A percentile compares a stretch with the other conserved stretches of the same genome.
These are phyloP conservation scores for Acaromyces ingoldii DNA, from an alignment of 1,284 basidiomycete genomes.

Conservation along the genomic window DNA sequence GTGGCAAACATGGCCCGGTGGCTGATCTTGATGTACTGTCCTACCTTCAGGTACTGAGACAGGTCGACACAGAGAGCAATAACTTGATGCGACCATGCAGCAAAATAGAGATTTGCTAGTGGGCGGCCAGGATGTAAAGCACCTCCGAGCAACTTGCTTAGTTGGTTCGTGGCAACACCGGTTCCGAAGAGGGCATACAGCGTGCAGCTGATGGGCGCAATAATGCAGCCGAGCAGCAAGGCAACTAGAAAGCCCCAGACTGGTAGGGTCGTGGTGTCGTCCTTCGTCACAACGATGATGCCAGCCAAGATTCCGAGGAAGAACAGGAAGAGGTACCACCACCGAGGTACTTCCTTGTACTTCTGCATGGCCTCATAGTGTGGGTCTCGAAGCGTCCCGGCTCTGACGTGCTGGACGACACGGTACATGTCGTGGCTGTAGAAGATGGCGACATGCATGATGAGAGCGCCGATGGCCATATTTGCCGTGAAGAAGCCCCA, in stretches of 20 bases:
- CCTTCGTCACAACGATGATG: slow-evolving; percentile 19
- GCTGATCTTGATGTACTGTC: slow-evolving; percentile 34
- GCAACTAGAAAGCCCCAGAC: slow-evolving; percentile 24
- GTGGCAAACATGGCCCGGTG: slow-evolving; percentile 19
- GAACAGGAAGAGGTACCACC: slow-evolving; percentile 13
- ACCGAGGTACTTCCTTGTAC: slow-evolving; percentile 43
- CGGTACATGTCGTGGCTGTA: slow-evolving; percentile 30
- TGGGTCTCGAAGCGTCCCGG: slow-evolving; percentile 53
- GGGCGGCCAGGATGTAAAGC: slow-evolving; percentile 25
- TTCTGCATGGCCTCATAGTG: slow-evolving; percentile 54
- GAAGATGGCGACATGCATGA: slow-evolving; percentile 61
- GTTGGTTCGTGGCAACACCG: slow-evolving; percentile 23
- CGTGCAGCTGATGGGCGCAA: slow-evolving; percentile 21
- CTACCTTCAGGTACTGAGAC: slow-evolving; percentile 23
- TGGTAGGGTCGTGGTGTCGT: slow-evolving; percentile 31
- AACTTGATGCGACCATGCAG: slow-evolving; percentile 26
- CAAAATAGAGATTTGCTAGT: slow-evolving; percentile 33
- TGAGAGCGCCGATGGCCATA: slow-evolving; percentile 57
- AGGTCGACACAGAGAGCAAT: slow-evolving; percentile 16
- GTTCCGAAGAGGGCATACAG: slow-evolving; percentile 24
- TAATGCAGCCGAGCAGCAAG: slow-evolving; percentile 17
- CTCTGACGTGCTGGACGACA: not conserved
- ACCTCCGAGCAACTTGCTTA: slow-evolving; percentile 32
- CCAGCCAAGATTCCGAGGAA: slow-evolving; percentile 20
- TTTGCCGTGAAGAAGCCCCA: slow-evolving; percentile 57